Base-by-base conservation (phyloP, 2,329 filamentous ascomycete genomes). In the Hirsutella rhossiliensis region DNA sequence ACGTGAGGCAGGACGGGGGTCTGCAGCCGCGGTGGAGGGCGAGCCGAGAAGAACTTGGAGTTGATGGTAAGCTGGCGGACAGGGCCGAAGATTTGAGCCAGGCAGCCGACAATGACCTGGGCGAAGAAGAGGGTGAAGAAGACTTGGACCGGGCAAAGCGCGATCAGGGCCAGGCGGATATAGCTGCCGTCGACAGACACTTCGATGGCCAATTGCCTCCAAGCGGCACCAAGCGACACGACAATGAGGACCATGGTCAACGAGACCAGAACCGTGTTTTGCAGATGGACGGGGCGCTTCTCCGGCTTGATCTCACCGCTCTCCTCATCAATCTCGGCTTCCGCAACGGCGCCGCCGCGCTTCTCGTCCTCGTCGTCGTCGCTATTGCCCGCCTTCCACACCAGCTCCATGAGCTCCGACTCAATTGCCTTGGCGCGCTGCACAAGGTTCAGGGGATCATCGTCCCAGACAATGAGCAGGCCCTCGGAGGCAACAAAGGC, bases 111-210 rank as follows among this genome's bases (percentile, higher is more conserved):
- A 46, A 89, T 82, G 55, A 87, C 84, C 61, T 88, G 83, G 19
- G 72, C 80, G 58, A 90, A 88, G 68, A 90, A 87, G 54, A 89
- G 72, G 3, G 84, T 86, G 66, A 89, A 87, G 69, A 88, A 87
- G 46, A 87, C 70, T 58, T 87, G 82, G 29, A 88, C 65, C 0
- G 84, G 84, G 17, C 76, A 76, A 32, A 88, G 65, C 3, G 70
- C 69, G 11, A 87, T 56, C 47, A 89, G 76, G 1, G 73, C 79
- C 27, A 87, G 63, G 1, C 84, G 80, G 18, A 67, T 62, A 55
- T 75, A 86, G 48, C 64, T 71, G 34, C 69, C 63, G 55, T 88
- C 84, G 32, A 84, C 75, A 2, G 73, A 72, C 12, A 80, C 71
- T 59, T 87, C 79, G 45, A 84, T 76, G 30, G 80, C 80, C 43